Base-by-base conservation (phyloP, 176 grass and related monocot species). In the Puya raimondii region DNA sequence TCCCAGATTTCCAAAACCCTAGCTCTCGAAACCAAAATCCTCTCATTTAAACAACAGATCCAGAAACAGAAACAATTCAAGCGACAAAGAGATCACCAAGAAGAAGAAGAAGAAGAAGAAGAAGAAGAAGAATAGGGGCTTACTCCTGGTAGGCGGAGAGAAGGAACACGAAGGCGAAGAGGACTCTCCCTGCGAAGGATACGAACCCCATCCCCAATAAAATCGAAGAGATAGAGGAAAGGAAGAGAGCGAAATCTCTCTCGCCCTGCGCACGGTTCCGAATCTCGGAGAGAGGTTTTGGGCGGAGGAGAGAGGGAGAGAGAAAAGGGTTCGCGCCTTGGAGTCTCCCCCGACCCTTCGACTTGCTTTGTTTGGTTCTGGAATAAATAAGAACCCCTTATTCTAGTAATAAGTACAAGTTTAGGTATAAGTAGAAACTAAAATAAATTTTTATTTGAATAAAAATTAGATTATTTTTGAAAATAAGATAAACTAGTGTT, bases 121-220 rank as follows among this genome's bases (percentile, higher is more conserved):
- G n/a, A n/a, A n/a, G n/a, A n/a, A n/a, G n/a, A n/a, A n/a, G n/a
- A n/a, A n/a, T n/a, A 71, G 17, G 12, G 6, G 69, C 91, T 69
- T 85, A 95, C 91, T 95, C 91, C 84, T 87, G 91, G 84, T 95
- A 95, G 23, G 91, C 91, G 66, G 84, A 95, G 49, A 95, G 87
- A 68, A 95, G 87, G 69, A 95, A 95, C 10, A 86, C 84, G 15
- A 81, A 82, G 68, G 84, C 83, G 79, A 90, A 95, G 70, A 95
- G 84, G 68, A 90, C 84, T 77, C 91, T 90, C 63, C 91, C 91
- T 61, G 80, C 76, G 69, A 95, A 95, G 66, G 86, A 90, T 12
- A 87, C 78, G 84, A 95, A 95, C 51, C 87, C 87, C 91, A 95
- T 95, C 74, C 79, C 80, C 29, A 66, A 29, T 29, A 3, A 3